Base-by-base conservation (phyloP, 495 filamentous ascomycete species). In the Aspergillus leporis region DNA sequence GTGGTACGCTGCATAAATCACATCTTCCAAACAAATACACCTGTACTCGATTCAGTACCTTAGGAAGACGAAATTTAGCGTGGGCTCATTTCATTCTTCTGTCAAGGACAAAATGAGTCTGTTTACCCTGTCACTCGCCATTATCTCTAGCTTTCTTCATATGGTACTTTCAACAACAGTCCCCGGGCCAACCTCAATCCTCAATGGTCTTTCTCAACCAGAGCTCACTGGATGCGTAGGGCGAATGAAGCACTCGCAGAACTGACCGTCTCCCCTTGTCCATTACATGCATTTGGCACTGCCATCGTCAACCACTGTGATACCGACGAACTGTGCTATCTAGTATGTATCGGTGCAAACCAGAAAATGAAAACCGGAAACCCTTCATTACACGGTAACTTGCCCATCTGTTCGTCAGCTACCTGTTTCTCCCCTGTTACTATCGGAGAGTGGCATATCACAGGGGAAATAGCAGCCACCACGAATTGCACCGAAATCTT, bases 271-370 rank as follows among this genome's bases (percentile, higher is more conserved):
- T 74, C 72, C 5, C 78, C 81, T 1, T 85, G 81, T 58, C 78
- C 77, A 0, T 78, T 74, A 56, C 74, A 71, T 19, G 73, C 81
- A 3, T 85, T 84, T 64, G 81, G 76, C 0, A 71, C 74, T 9
- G 78, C 77, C 16, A 78, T 85, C 56, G 82, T 84, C 5, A 85
- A 85, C 67, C 66, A 68, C 25, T 81, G 82, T 41, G 78, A 75
- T 10, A 57, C 66, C 23, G 14, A 21, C 0, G 61, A 54, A 0
- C 51, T 70, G 8, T 78, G 80, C 8, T 65, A 79, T n/a, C 66
- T 82, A 0, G 62, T 83, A 22, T 83, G 79, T 60, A 72, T 72
- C 49, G 18, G 80, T 7, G 68, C 69, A 4, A 52, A 52, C 19
- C 19, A 19, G 50, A 36, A 32, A 2, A 18, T 3, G 1, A 4